Percentiles rank a stretch among this genome's conserved stretches.
Evolutionary conservation across 306 rosid species (phyloP).

Genomic region (Medicago arabica): DNA sequence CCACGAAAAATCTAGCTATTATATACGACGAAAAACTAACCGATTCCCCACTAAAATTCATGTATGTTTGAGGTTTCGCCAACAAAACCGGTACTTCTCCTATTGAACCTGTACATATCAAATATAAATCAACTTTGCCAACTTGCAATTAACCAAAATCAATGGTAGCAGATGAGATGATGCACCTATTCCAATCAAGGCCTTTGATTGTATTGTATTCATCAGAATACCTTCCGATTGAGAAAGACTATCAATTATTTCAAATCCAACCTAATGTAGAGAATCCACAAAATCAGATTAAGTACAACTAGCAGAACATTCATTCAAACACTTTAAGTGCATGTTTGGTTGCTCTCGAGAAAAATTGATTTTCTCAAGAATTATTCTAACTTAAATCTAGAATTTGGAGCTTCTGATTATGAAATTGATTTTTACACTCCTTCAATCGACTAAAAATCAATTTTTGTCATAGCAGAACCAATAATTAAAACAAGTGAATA

Average conservation of each 20-base stretch:
- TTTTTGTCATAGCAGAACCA: background rate
- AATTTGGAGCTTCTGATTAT: background rate
- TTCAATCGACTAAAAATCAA: too few relatives aligned
- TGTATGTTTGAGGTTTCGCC: constrained; percentile 92
- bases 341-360: background rate
- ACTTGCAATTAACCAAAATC: background rate
- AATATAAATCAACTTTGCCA: constrained; percentile 39
- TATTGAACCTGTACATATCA: constrained; percentile 81
- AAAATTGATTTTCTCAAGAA: too few relatives aligned
- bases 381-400: too few relatives aligned
- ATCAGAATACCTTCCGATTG: constrained; percentile 69
- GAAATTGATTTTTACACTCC: background rate
- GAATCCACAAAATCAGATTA: too few relatives aligned
- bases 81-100: constrained; percentile 86
- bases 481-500: background rate
- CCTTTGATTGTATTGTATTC: constrained; percentile 92
- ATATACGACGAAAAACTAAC: constrained; percentile 53
- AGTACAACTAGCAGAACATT: constrained; percentile 8
- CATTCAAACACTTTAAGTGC: background rate
- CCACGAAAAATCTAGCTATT: background rate
- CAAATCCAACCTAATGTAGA: constrained; percentile 97
- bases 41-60: constrained; percentile 93
- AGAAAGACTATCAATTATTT: constrained; percentile 75
- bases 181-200: constrained; percentile 86
- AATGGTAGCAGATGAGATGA: constrained; percentile 35